phyloP scores from a whole-genome alignment of 2,329 filamentous ascomycete genomes.

The Alternaria burnsii region DNA sequence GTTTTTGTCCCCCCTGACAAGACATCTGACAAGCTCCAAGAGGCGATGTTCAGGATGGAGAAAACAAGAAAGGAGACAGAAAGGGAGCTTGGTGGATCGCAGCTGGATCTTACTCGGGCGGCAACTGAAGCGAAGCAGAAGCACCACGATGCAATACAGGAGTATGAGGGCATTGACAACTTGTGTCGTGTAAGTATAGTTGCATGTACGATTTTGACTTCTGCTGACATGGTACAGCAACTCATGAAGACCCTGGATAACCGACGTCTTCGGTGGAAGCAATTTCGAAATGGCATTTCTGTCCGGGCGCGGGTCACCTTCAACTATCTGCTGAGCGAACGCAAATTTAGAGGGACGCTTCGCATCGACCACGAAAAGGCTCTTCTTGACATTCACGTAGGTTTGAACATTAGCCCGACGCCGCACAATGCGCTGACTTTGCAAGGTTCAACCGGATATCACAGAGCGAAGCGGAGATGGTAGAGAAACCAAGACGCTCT shows the following conservation, averaged over 20 bases:
- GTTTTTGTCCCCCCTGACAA: slow-evolving; percentile 43
- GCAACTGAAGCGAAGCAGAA: slow-evolving; percentile 43
- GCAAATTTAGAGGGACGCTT: slow-evolving; percentile 85
- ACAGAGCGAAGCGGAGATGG: slow-evolving; percentile 75
- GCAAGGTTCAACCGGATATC: slow-evolving; percentile 69
- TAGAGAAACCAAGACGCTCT: slow-evolving; percentile 88
- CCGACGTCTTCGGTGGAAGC: slow-evolving; percentile 78
- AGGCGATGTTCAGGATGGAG: slow-evolving; percentile 39
- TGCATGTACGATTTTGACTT: background rate
- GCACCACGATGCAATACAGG: slow-evolving; percentile 30
- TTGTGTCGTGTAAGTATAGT: slow-evolving; percentile 27
- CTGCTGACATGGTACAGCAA: slow-evolving; percentile 46
- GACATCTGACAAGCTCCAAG: slow-evolving; percentile 43
- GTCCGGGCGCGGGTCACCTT: slow-evolving; percentile 87
- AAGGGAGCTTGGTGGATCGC: slow-evolving; percentile 45
- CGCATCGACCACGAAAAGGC: slow-evolving; percentile 79
- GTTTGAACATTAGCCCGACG: background rate
- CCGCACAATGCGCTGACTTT: slow-evolving; percentile 10
- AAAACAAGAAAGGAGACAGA: slow-evolving; percentile 41
- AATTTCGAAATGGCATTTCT: slow-evolving; percentile 85
- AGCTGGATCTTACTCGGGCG: slow-evolving; percentile 37
- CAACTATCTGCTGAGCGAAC: slow-evolving; percentile 85
- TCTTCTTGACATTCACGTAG: slow-evolving; percentile 77
- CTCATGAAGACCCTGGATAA: slow-evolving; percentile 69
- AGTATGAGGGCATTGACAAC: slow-evolving; percentile 25